These are phyloP conservation scores for Mucor irregularis DNA, from an alignment of 371 early-diverging fungal genomes.

Conservation along the genomic window DNA sequence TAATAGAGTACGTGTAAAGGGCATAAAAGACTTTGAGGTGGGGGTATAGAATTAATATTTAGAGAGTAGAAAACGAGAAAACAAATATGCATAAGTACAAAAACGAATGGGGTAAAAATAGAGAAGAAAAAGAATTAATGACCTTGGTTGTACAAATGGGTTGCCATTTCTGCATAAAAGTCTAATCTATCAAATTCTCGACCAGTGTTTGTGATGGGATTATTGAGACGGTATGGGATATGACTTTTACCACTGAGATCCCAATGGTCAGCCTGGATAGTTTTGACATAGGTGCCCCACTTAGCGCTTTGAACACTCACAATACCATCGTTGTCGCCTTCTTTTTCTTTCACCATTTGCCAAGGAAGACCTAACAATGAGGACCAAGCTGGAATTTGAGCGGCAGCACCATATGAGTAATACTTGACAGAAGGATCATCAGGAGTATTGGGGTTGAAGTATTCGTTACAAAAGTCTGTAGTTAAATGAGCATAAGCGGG, in stretches of 20 bases:
- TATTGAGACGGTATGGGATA: conserved; percentile 24
- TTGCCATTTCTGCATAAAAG: conserved; percentile 77
- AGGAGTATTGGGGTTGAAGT: conserved; percentile 82
- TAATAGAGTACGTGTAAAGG: no score
- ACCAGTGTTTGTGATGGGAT: conserved; percentile 7
- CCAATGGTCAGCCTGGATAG: conserved; percentile 86
- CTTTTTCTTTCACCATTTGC: conserved; percentile 32
- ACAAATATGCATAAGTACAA: no score
- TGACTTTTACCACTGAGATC: conserved; percentile 59
- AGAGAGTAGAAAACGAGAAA: no score
- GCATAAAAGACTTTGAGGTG: no score
- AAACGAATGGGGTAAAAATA: not conserved
- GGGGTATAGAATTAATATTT: no score
- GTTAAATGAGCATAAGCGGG: conserved; percentile 89
- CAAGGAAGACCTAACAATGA: conserved; percentile 63
- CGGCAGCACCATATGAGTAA: conserved; percentile 72
- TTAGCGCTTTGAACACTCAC: conserved; percentile 77
- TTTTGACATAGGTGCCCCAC: conserved; percentile 88
- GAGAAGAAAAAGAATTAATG: conserved; percentile 20
- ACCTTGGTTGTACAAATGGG: conserved; percentile 59
- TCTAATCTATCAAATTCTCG: conserved; percentile 71
- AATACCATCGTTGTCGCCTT: conserved; percentile 90
- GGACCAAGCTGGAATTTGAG: conserved; percentile 45
- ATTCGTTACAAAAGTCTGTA: conserved; percentile 70
- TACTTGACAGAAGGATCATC: conserved; percentile 72